Evolutionary conservation across 2,329 filamentous ascomycete genomes (phyloP).

Genomic region (Sarocladium oryzae): DNA sequence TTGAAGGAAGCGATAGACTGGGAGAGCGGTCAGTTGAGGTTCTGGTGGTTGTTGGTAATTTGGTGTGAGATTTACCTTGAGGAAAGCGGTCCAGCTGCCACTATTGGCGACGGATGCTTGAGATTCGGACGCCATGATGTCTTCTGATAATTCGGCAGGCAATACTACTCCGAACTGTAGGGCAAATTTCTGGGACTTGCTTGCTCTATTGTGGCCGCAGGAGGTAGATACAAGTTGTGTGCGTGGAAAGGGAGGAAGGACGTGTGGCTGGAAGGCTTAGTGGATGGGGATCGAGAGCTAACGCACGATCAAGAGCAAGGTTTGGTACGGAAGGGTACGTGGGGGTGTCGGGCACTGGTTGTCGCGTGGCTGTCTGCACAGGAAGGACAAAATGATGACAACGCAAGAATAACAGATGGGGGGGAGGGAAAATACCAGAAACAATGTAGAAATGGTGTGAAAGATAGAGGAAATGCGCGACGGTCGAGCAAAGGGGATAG

Average conservation of each 20-base stretch:
- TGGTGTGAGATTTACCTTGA: conserved; percentile 31
- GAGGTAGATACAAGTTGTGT: not conserved
- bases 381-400: not conserved
- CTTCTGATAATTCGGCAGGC: not conserved
- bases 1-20: conserved; percentile 75
- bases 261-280: not conserved
- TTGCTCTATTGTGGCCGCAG: too few relatives aligned
- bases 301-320: not conserved
- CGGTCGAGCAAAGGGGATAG: too few relatives aligned
- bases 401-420: too few relatives aligned
- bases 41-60: too few relatives aligned
- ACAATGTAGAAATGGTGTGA: too few relatives aligned
- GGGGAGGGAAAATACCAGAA: too few relatives aligned
- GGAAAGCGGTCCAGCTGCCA: conserved; percentile 43
- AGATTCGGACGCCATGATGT: conserved; percentile 22
- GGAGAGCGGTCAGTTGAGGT: conserved; percentile 9
- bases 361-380: not conserved
- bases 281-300: not conserved
- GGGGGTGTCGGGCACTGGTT: not conserved
- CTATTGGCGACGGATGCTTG: conserved; percentile 27
- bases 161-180: too few relatives aligned
- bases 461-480: too few relatives aligned
- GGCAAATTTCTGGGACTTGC: too few relatives aligned
- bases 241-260: not conserved
- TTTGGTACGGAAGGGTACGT: too few relatives aligned